Evolutionary conservation across 163 green algal genomes (phyloP).

Genomic region (Coccomyxa subellipsoidea): DNA sequence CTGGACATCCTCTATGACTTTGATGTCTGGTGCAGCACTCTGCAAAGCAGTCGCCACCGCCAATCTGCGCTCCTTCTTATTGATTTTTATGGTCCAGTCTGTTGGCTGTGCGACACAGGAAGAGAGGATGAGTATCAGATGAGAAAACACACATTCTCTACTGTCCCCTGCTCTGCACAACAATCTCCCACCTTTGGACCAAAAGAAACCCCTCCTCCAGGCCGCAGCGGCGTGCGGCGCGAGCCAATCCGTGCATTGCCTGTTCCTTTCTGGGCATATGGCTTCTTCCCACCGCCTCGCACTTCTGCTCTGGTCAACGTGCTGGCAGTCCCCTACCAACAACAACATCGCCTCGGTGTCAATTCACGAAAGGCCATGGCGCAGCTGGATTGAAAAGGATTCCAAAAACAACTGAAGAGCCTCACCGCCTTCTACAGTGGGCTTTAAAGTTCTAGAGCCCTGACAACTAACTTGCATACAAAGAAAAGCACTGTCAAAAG

Average conservation of each 20-base stretch:
- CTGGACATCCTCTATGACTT: constrained; percentile 77
- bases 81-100: constrained; percentile 98
- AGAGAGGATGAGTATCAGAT: neutral
- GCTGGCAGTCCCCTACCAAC: constrained; percentile 77
- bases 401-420: no score
- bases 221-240: constrained; percentile 80
- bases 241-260: constrained; percentile 86
- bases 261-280: constrained; percentile 95
- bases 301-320: constrained; percentile 94
- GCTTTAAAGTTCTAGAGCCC: no score
- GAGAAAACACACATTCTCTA: neutral
- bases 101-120: constrained; percentile 58
- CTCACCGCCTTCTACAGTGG: no score
- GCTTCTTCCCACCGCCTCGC: constrained; percentile 95
- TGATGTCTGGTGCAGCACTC: constrained; percentile 74
- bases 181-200: constrained; percentile 76
- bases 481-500: no score
- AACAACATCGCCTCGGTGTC: neutral
- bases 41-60: constrained; percentile 92
- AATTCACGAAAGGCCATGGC: neutral
- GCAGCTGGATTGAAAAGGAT: neutral
- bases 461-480: no score
- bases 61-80: constrained; percentile 97
- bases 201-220: constrained; percentile 89
- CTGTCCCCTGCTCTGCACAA: neutral